Base-by-base conservation (phyloP, 495 filamentous ascomycete genomes). In the Immersiella caudata region DNA sequence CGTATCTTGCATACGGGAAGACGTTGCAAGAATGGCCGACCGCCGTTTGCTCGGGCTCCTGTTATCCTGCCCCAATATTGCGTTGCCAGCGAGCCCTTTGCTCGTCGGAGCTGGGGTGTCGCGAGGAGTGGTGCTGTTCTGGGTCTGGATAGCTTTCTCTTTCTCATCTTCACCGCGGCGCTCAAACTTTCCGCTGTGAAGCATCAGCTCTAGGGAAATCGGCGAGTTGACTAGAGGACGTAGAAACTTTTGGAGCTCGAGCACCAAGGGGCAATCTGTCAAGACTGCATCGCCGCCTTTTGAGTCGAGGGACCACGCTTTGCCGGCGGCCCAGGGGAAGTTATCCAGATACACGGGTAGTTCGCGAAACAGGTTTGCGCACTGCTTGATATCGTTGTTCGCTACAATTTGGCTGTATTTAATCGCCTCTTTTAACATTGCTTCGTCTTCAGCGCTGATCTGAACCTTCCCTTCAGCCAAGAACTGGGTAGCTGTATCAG, bases 341-440 rank as follows among this genome's bases (percentile, higher is more conserved):
- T 76, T 59, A 77, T 86, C 71, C 12, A 95, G 73, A 62, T 89
- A 91, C 25, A 95, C 75, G 0, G 94, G 94, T 60, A 97, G 82
- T 71, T 97, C 91, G 65, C 91, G 91, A 36, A 88, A 86, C 16
- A 80, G 74, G 56, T 89, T 88, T 65, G 92, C 89, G 0, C 84
- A 78, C 9, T 81, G 79, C 83, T 92, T 96, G 27, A 88, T 84
- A 1, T 71, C 56, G 59, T 89, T 93, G 0, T 65, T 58, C 0
- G 89, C 68, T 0, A 89, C 88, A 25, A 77, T 73, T n/a, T 84
- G 78, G 20, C 91, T 90, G 40, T 90, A 82, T 0, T 73, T 66
- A 7, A 94, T 86, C 1, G 89, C 91, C 54, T 88, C 78, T 7
- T 75, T 74, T 6, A 98, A 79, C 9, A 89, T 75, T 1, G 70